Evolutionary conservation across 352 stramenopile genomes (phyloP).

Genomic region (Globisporangium perplexum): DNA sequence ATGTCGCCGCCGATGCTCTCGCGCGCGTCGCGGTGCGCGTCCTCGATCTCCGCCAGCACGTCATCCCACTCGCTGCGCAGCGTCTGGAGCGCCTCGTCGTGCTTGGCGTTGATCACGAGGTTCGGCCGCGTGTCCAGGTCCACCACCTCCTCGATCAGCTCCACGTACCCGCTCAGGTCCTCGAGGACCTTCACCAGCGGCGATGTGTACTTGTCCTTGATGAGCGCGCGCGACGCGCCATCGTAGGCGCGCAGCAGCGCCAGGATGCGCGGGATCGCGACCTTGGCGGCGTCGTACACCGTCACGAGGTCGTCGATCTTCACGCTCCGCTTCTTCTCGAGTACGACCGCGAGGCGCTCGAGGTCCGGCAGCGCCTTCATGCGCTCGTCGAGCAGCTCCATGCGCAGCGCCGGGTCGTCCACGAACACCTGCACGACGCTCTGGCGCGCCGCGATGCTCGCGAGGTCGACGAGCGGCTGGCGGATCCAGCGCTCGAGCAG

Average conservation of each 20-base stretch:
- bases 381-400: conserved; percentile 85
- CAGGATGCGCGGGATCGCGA: conserved; percentile 58
- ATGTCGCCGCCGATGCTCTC: conserved; percentile 73
- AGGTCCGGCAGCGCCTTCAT: conserved; percentile 85
- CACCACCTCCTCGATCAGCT: conserved; percentile 79
- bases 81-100: conserved; percentile 72
- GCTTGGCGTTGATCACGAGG: conserved; percentile 77
- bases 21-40: conserved; percentile 56
- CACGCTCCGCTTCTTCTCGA: conserved; percentile 68
- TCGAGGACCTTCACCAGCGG: conserved; percentile 51
- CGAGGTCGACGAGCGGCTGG: conserved; percentile 91
- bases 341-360: conserved; percentile 50
- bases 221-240: conserved; percentile 21
- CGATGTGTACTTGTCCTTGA: conserved; percentile 41
- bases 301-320: conserved; percentile 79
- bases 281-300: conserved; percentile 77
- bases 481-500: conserved; percentile 96
- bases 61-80: conserved; percentile 75
- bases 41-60: conserved; percentile 74
- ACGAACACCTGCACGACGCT: conserved; percentile 92
- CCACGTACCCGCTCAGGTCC: conserved; percentile 61
- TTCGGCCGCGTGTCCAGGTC: conserved; percentile 76
- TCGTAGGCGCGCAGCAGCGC: conserved; percentile 47
- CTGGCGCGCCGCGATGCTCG: conserved; percentile 85
- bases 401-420: conserved; percentile 78